Base-by-base conservation (phyloP, 352 stramenopile species). In the Phytophthora hybrid region DNA sequence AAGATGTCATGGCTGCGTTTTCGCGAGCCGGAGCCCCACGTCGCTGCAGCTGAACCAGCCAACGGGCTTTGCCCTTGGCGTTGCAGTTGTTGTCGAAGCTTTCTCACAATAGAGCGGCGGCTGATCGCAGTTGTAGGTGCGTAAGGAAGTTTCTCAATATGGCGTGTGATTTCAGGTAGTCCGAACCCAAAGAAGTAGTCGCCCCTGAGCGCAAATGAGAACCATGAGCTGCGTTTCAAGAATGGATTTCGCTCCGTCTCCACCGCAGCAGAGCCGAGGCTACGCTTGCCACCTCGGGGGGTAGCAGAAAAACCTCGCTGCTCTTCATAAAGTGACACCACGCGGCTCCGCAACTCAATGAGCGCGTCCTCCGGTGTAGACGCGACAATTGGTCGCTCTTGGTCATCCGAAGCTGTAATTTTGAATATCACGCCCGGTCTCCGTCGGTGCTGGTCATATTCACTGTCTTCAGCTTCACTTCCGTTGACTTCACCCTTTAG, bases 181-280 rank as follows among this genome's bases (percentile, higher is more conserved):
- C 87, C 84, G 57, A 96, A 90, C 0, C 91, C 91, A 69, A 96
- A 97, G 59, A 97, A 97, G 52, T 94, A 90, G 31, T 84, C 76
- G 10, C 90, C 88, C 11, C 83, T 74, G 3, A 97, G 59, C 7
- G 88, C 86, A 59, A 93, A 97, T 19, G 87, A 93, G 59, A 88
- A 89, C 90, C 90, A 95, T 31, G 88, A 94, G 6, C 78, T 91
- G 1, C 89, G 85, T 54, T 83, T 87, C 55, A 93, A 63, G 49
- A 96, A 93, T 23, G 87, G 88, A 44, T 94, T 95, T 41, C 69
- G 69, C n/a, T 82, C 84, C 5, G 64, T 66, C 31, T 77, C 73
- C 23, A 59, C 52, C 18, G 41, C 13, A 51, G 29, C 7, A 31
- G 26, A 63, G 10, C 11, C 49, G n/a, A 37, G 19, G 14, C 16